Evolutionary conservation across 2,329 filamentous ascomycete genomes (phyloP).

Genomic region (Fusarium sp.): DNA sequence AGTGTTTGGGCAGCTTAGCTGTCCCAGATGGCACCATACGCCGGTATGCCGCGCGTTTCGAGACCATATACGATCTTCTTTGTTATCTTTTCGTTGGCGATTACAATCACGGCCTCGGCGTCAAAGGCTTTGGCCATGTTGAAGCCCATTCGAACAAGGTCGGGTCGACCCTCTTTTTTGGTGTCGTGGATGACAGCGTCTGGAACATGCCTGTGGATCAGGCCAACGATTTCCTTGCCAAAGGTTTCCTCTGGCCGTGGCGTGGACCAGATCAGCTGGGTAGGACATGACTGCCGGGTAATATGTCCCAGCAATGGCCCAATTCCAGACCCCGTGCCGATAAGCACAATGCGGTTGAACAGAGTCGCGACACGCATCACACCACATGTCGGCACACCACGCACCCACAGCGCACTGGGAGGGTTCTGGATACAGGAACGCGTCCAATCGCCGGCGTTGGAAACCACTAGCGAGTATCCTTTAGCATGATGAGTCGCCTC

Average conservation of each 20-base stretch:
- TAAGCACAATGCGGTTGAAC: slow-evolving; percentile 73
- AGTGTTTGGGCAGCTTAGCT: slow-evolving; percentile 46
- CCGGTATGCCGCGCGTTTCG: slow-evolving; percentile 73
- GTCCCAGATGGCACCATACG: slow-evolving; percentile 82
- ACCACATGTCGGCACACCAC: slow-evolving; percentile 74
- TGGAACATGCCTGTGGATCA: slow-evolving; percentile 69
- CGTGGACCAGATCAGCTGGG: slow-evolving; percentile 78
- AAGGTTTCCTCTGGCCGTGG: slow-evolving; percentile 72
- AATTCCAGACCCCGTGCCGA: slow-evolving; percentile 80
- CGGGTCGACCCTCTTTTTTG: slow-evolving; percentile 66
- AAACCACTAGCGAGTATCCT: slow-evolving; percentile 77
- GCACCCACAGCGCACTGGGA: slow-evolving; percentile 74
- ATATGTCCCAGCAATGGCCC: slow-evolving; percentile 75
- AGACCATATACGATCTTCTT: slow-evolving; percentile 76
- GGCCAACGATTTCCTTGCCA: slow-evolving; percentile 66
- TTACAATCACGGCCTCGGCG: slow-evolving; percentile 78
- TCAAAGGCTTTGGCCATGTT: slow-evolving; percentile 68
- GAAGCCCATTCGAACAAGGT: slow-evolving; percentile 63
- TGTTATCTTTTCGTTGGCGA: slow-evolving; percentile 77
- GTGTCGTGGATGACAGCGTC: slow-evolving; percentile 78
- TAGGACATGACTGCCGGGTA: slow-evolving; percentile 60
- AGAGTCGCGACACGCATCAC: slow-evolving; percentile 76
- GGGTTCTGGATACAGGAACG: slow-evolving; percentile 70
- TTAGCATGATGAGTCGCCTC: slow-evolving; percentile 44
- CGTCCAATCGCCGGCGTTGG: slow-evolving; percentile 83